Conservation (phyloP, 2,329 filamentous ascomycete genomes). For the Phymatotrichopsis omnivora region DNA sequence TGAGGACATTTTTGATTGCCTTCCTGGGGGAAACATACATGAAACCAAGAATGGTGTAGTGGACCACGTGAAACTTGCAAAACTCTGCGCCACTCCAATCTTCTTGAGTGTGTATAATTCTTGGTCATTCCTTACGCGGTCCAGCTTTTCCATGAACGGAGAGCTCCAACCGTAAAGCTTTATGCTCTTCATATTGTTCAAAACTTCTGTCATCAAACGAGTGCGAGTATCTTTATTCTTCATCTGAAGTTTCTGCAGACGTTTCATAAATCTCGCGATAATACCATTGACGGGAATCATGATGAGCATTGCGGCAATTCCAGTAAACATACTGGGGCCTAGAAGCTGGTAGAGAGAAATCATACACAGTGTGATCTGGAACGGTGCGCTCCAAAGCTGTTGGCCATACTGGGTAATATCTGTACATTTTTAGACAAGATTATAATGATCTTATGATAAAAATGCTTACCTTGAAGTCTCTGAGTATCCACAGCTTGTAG, state of each 20-base stretch:
- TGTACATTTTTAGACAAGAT: conserved; percentile 12
- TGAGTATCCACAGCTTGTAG: conserved; percentile 99
- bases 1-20: not conserved
- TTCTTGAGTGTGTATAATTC: conserved; percentile 92
- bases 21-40: conserved; percentile 40
- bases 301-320: conserved; percentile 86
- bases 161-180: conserved; percentile 97
- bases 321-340: conserved; percentile 88
- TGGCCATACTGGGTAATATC: conserved; percentile 93
- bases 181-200: conserved; percentile 99
- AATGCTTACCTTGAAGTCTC: conserved; percentile 53
- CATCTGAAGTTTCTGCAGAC: conserved; percentile 91
- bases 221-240: conserved; percentile 96
- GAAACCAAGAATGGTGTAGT: conserved; percentile 96
- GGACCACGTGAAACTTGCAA: conserved; percentile 97
- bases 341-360: conserved; percentile 90
- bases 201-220: conserved; percentile 87
- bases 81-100: conserved; percentile 85
- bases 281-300: conserved; percentile 96
- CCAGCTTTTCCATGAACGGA: conserved; percentile 95
- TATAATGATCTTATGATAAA: not conserved
- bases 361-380: conserved; percentile 95
- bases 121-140: conserved; percentile 87
- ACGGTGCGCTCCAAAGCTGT: conserved; percentile 91
- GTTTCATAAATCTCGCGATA: conserved; percentile 89